Conservation (phyloP, 2,329 filamentous ascomycete genomes). For the Pyricularia sp. region DNA sequence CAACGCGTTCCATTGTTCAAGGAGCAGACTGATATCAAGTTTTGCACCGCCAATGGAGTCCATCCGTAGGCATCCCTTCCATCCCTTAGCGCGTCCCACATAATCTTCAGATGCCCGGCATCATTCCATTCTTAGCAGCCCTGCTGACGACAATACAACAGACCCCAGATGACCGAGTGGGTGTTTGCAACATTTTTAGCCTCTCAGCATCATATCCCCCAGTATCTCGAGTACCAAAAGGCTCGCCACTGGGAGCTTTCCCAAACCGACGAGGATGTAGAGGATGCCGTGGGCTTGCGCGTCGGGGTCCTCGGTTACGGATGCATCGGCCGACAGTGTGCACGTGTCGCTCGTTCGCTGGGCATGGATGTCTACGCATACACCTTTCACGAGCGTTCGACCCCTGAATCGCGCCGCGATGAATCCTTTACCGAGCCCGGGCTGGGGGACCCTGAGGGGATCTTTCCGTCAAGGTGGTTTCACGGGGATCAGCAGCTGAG, state of each 20-base stretch:
- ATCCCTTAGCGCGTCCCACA: no score
- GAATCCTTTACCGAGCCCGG: conserved; percentile 54
- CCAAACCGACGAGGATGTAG: conserved; percentile 3
- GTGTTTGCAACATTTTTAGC: conserved; percentile 19
- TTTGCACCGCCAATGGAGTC: conserved; percentile 48
- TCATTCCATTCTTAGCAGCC: not conserved
- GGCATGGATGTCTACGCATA: conserved; percentile 62
- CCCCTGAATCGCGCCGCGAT: conserved; percentile 49
- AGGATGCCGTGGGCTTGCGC: conserved; percentile 23
- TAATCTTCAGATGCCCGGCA: not conserved
- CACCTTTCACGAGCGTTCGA: conserved; percentile 42
- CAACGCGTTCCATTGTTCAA: conserved; percentile 34
- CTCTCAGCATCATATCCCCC: conserved; percentile 14
- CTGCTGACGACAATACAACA: conserved; percentile 7
- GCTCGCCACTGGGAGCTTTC: conserved; percentile 7
- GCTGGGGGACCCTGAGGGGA: conserved; percentile 36
- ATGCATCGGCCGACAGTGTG: conserved; percentile 33
- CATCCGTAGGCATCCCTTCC: conserved; percentile 33
- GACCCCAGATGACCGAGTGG: conserved; percentile 23
- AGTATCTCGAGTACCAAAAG: conserved; percentile 13
- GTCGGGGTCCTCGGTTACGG: conserved; percentile 34
- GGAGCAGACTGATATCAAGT: conserved; percentile 35
- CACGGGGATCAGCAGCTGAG: conserved; percentile 24
- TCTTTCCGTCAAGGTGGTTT: conserved; percentile 31
- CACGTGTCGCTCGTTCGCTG: conserved; percentile 42